A percentile compares a stretch with the other conserved stretches of the same genome.
Conservation (phyloP, 2,329 filamentous ascomycete genomes). For the Penicillium sp. region DNA sequence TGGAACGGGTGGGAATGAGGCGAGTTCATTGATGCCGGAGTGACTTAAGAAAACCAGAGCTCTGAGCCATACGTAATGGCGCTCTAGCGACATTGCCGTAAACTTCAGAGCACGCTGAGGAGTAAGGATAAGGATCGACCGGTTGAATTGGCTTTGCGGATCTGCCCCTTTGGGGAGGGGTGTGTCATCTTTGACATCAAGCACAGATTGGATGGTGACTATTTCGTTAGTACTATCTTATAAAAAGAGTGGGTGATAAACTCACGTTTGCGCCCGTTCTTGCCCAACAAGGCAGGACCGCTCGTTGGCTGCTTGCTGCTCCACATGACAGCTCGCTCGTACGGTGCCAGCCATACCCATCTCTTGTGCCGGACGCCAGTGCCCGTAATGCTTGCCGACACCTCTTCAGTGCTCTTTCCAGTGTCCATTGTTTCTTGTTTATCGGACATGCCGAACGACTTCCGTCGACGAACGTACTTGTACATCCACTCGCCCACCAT, state of each 20-base stretch:
- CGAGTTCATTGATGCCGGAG: constrained; percentile 74
- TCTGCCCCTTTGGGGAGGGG: constrained; percentile 68
- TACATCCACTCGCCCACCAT: constrained; percentile 82
- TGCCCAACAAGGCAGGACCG: constrained; percentile 83
- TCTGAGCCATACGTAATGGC: constrained; percentile 93
- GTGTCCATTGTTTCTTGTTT: constrained; percentile 43
- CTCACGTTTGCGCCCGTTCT: constrained; percentile 91
- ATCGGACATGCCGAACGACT: constrained; percentile 75
- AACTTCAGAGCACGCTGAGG: constrained; percentile 93
- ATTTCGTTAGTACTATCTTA: not conserved
- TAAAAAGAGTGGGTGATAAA: constrained; percentile 23
- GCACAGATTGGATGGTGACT: constrained; percentile 93
- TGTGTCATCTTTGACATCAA: constrained; percentile 95
- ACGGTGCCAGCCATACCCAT: constrained; percentile 98
- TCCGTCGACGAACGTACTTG: constrained; percentile 57
- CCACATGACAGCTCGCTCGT: constrained; percentile 95
- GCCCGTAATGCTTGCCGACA: constrained; percentile 63
- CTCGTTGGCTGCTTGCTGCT: constrained; percentile 94
- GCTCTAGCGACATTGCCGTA: constrained; percentile 74
- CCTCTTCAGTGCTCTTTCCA: constrained; percentile 60
- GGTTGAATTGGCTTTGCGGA: constrained; percentile 65
- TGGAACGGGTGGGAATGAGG: constrained; percentile 52
- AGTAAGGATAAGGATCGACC: constrained; percentile 91
- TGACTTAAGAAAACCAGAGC: constrained; percentile 92
- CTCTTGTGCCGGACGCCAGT: constrained; percentile 77